phyloP scores from a whole-genome alignment of 73 alveolate species.

The Paramecium biaurelia region DNA sequence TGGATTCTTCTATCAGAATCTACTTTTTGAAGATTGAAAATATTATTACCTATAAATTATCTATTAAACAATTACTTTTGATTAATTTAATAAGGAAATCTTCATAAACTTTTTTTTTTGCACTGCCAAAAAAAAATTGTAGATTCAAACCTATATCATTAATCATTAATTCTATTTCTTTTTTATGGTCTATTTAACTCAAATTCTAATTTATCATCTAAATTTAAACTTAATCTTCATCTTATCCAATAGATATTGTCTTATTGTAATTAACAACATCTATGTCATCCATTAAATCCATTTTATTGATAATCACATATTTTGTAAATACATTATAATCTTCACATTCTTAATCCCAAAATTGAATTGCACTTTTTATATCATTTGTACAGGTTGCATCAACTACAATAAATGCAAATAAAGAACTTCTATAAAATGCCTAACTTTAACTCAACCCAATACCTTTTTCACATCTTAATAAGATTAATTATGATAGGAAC shows the following conservation, averaged over 20 bases:
- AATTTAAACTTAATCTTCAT: neutral
- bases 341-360: neutral
- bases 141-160: neutral
- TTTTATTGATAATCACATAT: neutral
- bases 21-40: neutral
- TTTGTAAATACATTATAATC: neutral
- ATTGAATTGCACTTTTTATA: neutral
- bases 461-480: slow-evolving; percentile 28
- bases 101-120: neutral
- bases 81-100: neutral
- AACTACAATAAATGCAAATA: neutral
- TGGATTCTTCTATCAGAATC: neutral
- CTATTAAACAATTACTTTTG: neutral
- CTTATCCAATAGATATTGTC: neutral
- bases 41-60: neutral
- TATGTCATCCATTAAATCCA: neutral
- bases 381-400: neutral
- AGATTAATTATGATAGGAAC: slow-evolving; percentile 1
- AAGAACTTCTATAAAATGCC: neutral
- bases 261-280: neutral
- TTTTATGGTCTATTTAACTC: neutral
- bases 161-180: neutral
- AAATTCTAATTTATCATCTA: neutral
- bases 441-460: neutral
- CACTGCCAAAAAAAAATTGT: neutral